Base-by-base conservation (phyloP, 345 rosid species). In the Eucalyptus tenuipes region DNA sequence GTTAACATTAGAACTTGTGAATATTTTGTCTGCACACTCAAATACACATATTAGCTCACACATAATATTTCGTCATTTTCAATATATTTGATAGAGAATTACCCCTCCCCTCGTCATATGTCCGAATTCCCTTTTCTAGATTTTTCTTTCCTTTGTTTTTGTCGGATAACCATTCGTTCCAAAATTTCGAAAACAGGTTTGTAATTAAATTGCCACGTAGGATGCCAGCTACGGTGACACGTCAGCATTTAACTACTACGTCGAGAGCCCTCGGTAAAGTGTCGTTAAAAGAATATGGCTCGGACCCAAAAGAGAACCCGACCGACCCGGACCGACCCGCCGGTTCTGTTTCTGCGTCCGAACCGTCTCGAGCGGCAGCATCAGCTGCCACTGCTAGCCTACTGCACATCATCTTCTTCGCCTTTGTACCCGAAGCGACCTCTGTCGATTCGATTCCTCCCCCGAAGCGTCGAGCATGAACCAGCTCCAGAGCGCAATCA, bases 401-500 rank as follows among this genome's bases (percentile, higher is more conserved):
- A 25, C 25, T 20, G 82, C 45, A 10, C 68, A 59, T 59, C 68
- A 3, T 20, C 66, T 71, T 27, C 66, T 33, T 20, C 48, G 15
- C 89, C 17, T 53, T n/a, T 12, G 29, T 5, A 14, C 48, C 10
- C 84, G 84, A 75, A 75, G 84, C 47, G 47, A 40, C 44, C 75
- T 37, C 89, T n/a, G 50, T 81, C 53, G 75, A 40, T 88, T 29
- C 22, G 18, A 71, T 75, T 40, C 47, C 42, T 52, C 64, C 49
- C 49, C 71, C 31, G 53, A 11, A 86, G 79, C 86, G 61, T 66
- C 86, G 50, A 44, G 37, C 53, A 93, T 93, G 96, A 92, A 88
- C 91, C 90, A 90, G 49, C 89, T 93, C 40, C 89, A 93, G 84
- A 90, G 59, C 82, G 89, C 92, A 16, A 61, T 92, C 90, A 90